Conservation (phyloP, 2,329 filamentous ascomycete genomes). For the Neospermospora avenae region DNA sequence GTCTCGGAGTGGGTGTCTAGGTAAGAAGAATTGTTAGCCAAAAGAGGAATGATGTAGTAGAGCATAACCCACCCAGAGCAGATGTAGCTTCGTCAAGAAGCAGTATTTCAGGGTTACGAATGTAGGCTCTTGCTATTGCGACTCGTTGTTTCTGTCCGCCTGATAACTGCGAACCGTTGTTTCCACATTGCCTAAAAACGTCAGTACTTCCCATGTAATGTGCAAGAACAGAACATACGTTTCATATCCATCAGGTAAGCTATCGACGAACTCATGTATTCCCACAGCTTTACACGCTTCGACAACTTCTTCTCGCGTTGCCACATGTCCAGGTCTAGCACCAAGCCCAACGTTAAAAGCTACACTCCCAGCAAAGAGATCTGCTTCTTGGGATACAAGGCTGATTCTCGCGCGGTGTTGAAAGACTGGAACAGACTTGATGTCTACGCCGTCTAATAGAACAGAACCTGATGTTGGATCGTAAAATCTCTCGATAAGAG, state of each 20-base stretch:
- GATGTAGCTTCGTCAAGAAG: constrained; percentile 82
- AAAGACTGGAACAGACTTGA: constrained; percentile 41
- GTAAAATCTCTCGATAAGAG: constrained; percentile 52
- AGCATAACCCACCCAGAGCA: constrained; percentile 67
- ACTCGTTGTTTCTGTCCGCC: constrained; percentile 79
- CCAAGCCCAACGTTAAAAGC: constrained; percentile 51
- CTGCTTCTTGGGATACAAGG: constrained; percentile 30
- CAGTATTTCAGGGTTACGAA: constrained; percentile 68
- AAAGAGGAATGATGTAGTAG: constrained; percentile 32
- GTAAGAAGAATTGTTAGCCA: neutral
- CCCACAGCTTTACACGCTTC: constrained; percentile 55
- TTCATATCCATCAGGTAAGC: constrained; percentile 62
- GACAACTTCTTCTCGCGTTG: constrained; percentile 19
- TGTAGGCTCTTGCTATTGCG: constrained; percentile 72
- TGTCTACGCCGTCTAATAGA: constrained; percentile 39
- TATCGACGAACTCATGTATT: constrained; percentile 62
- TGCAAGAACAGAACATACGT: constrained; percentile 59
- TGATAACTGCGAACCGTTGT: constrained; percentile 71
- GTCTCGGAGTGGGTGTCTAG: constrained; percentile 50
- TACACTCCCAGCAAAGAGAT: constrained; percentile 36
- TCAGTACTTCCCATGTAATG: neutral
- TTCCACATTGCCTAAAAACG: constrained; percentile 49
- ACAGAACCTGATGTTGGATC: constrained; percentile 37
- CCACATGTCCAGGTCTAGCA: constrained; percentile 20
- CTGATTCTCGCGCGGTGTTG: constrained; percentile 45